Evolutionary conservation across 305 asterid species (phyloP), one percentile per base, ranked within the genome.

Genomic region (Fraxinus dipetala): DNA sequence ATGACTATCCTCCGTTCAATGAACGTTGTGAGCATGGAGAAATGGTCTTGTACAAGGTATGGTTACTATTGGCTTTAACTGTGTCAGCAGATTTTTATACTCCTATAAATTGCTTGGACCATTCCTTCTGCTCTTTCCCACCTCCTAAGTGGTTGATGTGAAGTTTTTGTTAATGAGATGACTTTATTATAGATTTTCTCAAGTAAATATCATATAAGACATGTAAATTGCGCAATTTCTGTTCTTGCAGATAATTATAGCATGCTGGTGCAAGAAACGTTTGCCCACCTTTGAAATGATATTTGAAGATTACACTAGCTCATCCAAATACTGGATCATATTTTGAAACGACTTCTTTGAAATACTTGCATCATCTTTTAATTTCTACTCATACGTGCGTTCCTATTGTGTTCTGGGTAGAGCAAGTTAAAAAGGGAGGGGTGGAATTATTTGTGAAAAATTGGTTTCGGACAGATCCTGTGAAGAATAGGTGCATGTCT

Each of bases 31-130:
- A 94, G 86, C 99, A 94, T 84, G 96, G 92, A 70, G 98, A 96
- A 89, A 96, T 96, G 99, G 97, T 96, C 85, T 84, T 96, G 79
- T 96, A 94, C 96, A 96, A 96, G 98, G 99, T 96, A 88, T 77
- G 48, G n/a, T 16, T 56, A 24, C 32, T 35, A 26, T 24, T 79
- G 77, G 54, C 75, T 80, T 7, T 54, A 76, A 36, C 35, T 70
- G n/a, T 82, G 24, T 35, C 72, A 69, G 28, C 76, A 63, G 69
- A 84, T 59, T 59, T 72, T 79, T 77, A 4, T 79, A 26, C 70
- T 20, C 79, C 69, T 77, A 9, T 48, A 78, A 76, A n/a, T 72
- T n/a, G 45, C 82, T 84, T 77, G 82, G 54, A 82, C 30, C 48
- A 35, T 79, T 40, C 35, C 59, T 78, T 38, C 30, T 77, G 65